Conservation (phyloP, 805 yeast species). For the Candida hispaniensis region DNA sequence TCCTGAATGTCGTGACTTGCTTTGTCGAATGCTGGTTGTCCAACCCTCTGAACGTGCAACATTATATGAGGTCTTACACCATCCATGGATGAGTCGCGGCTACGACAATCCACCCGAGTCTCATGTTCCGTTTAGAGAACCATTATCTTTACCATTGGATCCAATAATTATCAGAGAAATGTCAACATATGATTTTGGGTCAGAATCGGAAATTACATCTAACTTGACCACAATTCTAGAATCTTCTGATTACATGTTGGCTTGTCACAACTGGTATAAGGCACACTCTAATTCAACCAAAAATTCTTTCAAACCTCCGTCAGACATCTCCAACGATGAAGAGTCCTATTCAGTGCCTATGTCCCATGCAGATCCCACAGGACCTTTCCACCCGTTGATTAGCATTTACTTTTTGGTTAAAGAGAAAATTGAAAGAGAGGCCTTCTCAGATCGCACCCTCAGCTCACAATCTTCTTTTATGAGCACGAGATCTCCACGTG, state of each 20-base stretch:
- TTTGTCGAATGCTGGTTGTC: conserved; percentile 85
- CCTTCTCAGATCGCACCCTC: no score
- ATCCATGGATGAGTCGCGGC: conserved; percentile 93
- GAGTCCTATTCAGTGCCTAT: conserved; percentile 5
- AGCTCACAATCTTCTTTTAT: no score
- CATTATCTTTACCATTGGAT: conserved; percentile 61
- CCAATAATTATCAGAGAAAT: conserved; percentile 59
- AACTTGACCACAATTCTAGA: conserved; percentile 48
- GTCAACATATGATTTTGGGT: conserved; percentile 67
- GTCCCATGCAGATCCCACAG: conserved; percentile 52
- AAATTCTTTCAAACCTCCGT: conserved; percentile 6
- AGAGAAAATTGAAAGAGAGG: conserved; percentile 67
- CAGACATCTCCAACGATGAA: conserved; percentile 2
- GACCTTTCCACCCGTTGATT: conserved; percentile 77
- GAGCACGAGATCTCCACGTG: no score
- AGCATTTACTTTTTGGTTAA: conserved; percentile 79
- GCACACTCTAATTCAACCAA: conserved; percentile 4
- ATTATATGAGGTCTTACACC: conserved; percentile 65
- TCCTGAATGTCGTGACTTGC: conserved; percentile 64
- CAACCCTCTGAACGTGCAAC: conserved; percentile 74
- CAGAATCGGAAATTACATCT: conserved; percentile 44
- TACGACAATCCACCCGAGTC: conserved; percentile 60
- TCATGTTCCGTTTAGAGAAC: conserved; percentile 67
- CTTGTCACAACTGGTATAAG: conserved; percentile 52
- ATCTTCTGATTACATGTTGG: conserved; percentile 55